Evolutionary conservation across 352 stramenopile species (phyloP).

Genomic region (Phytophthora pinifolia): DNA sequence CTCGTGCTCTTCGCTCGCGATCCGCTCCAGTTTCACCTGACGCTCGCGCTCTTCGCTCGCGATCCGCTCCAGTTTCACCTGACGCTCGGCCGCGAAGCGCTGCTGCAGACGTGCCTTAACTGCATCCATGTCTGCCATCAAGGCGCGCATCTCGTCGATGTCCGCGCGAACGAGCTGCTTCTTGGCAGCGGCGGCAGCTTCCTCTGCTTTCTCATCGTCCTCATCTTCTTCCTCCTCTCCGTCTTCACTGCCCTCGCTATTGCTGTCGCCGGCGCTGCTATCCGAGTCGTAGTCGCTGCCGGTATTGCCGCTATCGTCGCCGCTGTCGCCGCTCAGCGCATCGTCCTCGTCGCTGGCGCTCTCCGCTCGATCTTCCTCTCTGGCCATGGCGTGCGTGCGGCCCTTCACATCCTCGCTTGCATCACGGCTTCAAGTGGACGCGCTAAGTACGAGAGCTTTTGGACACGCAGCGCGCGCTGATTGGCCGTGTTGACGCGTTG

Average conservation of each 20-base stretch:
- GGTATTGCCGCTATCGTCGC: background rate
- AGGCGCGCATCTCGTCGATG: conserved; percentile 44
- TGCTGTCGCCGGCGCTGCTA: conserved; percentile 10
- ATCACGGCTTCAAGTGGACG: conserved; percentile 20
- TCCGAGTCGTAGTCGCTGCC: conserved; percentile 27
- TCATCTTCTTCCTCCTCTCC: conserved; percentile 23
- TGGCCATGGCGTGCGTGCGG: conserved; percentile 12
- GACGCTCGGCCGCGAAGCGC: conserved; percentile 30
- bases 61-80: conserved; percentile 15
- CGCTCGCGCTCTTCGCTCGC: conserved; percentile 23
- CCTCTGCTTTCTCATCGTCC: conserved; percentile 8
- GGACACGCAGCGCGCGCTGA: conserved; percentile 32
- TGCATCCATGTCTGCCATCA: conserved; percentile 65
- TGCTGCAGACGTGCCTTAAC: conserved; percentile 58
- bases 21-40: conserved; percentile 16
- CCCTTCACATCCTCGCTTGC: conserved; percentile 16
- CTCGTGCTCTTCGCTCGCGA: conserved; percentile 22
- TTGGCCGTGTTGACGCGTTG: conserved; percentile 32
- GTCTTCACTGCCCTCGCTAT: conserved; percentile 5
- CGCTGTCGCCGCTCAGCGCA: background rate
- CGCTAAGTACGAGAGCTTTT: conserved; percentile 31
- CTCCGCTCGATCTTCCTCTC: conserved; percentile 8
- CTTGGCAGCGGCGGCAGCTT: conserved; percentile 23
- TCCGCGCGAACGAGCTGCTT: conserved; percentile 37
- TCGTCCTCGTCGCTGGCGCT: conserved; percentile 11